Conservation (phyloP, 345 rosid species). For the Pugionium cornutum region DNA sequence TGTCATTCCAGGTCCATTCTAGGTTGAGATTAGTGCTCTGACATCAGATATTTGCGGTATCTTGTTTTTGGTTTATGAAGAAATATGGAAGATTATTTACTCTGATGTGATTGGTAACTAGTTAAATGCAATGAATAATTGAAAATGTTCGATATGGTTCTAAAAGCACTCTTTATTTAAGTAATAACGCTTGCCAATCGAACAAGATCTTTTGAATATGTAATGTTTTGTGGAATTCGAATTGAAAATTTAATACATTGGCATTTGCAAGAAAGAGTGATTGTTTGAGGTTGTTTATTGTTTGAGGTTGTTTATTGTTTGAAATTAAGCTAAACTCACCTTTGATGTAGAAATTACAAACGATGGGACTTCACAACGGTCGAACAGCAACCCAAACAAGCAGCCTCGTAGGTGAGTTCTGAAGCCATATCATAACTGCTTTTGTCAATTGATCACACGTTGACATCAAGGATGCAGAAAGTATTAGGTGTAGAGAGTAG, state of each 20-base stretch:
- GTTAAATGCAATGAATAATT: not conserved
- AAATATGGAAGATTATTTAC: slow-evolving; percentile 6
- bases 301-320: not conserved
- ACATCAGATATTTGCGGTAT: not conserved
- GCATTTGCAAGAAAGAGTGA: not conserved
- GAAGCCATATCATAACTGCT: not conserved
- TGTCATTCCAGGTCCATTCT: slow-evolving; percentile 2
- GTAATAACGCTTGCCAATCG: slow-evolving; percentile 8
- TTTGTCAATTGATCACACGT: not conserved
- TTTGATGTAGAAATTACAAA: slow-evolving; percentile 26
- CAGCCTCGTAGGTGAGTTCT: slow-evolving; percentile 40
- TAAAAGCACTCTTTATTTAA: slow-evolving; percentile 5
- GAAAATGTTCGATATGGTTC: slow-evolving; percentile 5
- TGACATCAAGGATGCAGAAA: not conserved
- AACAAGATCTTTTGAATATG: not conserved
- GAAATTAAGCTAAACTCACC: slow-evolving; percentile 4
- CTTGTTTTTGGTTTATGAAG: slow-evolving; percentile 7
- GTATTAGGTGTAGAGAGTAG: not conserved
- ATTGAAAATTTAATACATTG: not conserved
- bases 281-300: not conserved
- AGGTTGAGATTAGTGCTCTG: slow-evolving; percentile 1
- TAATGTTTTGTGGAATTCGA: too few relatives aligned
- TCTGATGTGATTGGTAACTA: slow-evolving; percentile 11
- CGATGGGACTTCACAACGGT: slow-evolving; percentile 18
- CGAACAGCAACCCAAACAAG: slow-evolving; percentile 34